A percentile compares a stretch with the other conserved stretches of the same genome.
phyloP scores from a whole-genome alignment of 805 yeast genomes.

The Candida wancherniae region DNA sequence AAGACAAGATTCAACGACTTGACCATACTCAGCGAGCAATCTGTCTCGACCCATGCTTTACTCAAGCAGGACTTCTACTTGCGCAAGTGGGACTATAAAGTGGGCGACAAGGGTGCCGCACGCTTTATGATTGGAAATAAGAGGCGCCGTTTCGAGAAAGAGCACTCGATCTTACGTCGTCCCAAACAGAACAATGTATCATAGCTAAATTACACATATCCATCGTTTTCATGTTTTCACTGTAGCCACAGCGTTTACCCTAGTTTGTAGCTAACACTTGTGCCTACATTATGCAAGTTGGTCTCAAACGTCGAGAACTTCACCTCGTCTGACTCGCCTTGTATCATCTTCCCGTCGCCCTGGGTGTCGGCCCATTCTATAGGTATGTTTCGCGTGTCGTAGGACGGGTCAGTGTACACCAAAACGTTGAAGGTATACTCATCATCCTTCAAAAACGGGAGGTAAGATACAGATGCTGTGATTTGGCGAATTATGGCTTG shows the following conservation, averaged over 20 bases:
- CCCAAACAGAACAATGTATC: constrained; percentile 5
- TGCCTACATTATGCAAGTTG: constrained; percentile 62
- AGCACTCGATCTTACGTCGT: constrained; percentile 20
- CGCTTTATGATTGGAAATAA: constrained; percentile 53
- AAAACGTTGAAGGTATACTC: constrained; percentile 75
- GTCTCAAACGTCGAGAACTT: constrained; percentile 67
- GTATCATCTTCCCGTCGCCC: constrained; percentile 50
- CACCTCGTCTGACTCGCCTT: constrained; percentile 58
- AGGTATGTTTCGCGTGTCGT: constrained; percentile 53
- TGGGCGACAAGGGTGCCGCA: constrained; percentile 36
- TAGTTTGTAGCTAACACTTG: constrained; percentile 58
- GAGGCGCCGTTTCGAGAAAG: constrained; percentile 42
- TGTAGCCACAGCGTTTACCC: too few species aligned
- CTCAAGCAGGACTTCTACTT: constrained; percentile 45
- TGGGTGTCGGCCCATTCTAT: constrained; percentile 77
- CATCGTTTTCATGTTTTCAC: too few species aligned
- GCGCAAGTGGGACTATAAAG: constrained; percentile 39
- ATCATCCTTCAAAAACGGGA: constrained; percentile 61
- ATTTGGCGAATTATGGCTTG: constrained; percentile 84
- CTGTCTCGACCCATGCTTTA: constrained; percentile 20
- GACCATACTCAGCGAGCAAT: constrained; percentile 27
- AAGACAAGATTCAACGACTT: constrained; percentile 40
- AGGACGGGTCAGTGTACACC: constrained; percentile 68
- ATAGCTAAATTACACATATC: background rate
- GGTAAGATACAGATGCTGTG: constrained; percentile 79